Base-by-base conservation (phyloP, 305 asterid species). In the Fraxinus greggii region DNA sequence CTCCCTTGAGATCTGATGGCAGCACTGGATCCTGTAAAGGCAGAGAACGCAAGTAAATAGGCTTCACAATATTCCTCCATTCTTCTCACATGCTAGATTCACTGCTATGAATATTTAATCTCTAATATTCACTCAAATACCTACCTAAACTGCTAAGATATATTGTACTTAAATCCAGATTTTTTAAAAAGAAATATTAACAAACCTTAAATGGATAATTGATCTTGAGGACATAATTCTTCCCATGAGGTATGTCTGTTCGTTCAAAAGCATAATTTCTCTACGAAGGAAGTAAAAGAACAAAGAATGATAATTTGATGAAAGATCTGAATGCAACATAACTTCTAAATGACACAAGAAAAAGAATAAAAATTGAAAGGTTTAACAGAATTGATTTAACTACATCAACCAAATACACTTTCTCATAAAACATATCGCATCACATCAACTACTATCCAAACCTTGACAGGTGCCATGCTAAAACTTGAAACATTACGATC, bases 181-280 rank as follows among this genome's bases (percentile, higher is more conserved):
- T 69, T 51, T 72, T 76, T 5, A 10, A 80, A 28, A 15, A 75
- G 80, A 59, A 15, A 65, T 31, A 74, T 65, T 26, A 40, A 73
- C 72, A 72, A 86, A 96, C 99, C 93, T 97, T 97, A 88, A 90
- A 91, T 9, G 97, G 97, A 82, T 97, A 97, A 76, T 82, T 94
- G 83, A 97, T 90, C 90, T 97, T 97, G 84, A 97, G 93, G 80
- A 86, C 92, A 84, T 91, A 93, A 88, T 91, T 92, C 87, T 94
- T 97, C 56, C 98, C 98, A 7, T 81, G 93, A 73, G 98, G 95
- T 83, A 97, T 76, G 83, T 93, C 98, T 84, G 92, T 85, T 79
- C 97, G 87, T 88, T 97, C 99, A 87, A 97, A 97, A 77, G 99
- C 98, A 89, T 92, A 97, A 86, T 89, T 92, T 84, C 99, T 90